Evolutionary conservation across 2,329 filamentous ascomycete species (phyloP), one percentile per base, ranked within the genome.

Genomic region (Talaromyces sp.): DNA sequence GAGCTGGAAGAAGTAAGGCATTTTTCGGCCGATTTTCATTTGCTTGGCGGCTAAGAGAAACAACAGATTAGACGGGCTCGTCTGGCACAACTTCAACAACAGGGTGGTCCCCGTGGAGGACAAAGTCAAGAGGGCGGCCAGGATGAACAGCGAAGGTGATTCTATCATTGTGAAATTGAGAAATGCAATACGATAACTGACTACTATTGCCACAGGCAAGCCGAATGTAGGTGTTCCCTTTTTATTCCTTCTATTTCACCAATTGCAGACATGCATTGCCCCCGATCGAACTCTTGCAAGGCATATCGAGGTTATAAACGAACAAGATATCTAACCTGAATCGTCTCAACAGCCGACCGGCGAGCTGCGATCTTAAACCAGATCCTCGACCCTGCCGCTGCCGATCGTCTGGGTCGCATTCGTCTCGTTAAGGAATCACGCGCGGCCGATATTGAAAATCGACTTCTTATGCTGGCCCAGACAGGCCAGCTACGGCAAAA

Each of bases 391-490:
- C 94, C 94, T 62, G 91, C 93, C 69, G 94, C 94, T 16, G 89
- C 91, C 55, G 94, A 99, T 77, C 89, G 94, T 13, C 83, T 99
- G 1, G 91, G 90, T 52, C 90, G 94, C 61, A 97, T 99, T 77
- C 88, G 93, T 30, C 86, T 99, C 55, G 94, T 99, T 69, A 97
- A 97, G 77, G 91, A 92, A 71, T 87, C 88, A 64, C 90, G 94
- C 66, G 94, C 94, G 32, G 84, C 82, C 56, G 91, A 97, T 67
- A 85, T 99, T 52, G 94, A 99, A 79, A 92, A 95, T 80, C 79
- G 93, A 46, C 83, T 99, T 51, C 92, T 99, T 73, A 91, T 88
- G 86, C 84, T 99, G 52, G 93, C 94, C 53, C 86, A 91, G 67
- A 84, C 87, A 20, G 92, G 93, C 20, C 94, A 97, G 79, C 80